Evolutionary conservation across 176 grass and related monocot species (phyloP).

Genomic region (Sorghum bicolor): DNA sequence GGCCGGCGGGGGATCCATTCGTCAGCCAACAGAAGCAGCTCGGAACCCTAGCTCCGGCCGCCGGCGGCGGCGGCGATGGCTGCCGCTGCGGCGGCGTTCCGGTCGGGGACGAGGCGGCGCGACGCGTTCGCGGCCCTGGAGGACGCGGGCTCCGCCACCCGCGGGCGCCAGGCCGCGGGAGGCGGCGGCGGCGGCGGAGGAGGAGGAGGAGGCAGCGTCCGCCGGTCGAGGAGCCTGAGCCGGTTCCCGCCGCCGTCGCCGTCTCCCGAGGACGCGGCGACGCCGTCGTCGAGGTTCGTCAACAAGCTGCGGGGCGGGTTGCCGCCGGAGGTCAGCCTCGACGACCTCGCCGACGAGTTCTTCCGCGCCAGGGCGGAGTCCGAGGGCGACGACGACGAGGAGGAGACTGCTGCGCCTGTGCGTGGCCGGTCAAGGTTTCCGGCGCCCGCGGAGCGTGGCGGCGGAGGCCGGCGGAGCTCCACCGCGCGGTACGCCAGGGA

Average conservation of each 20-base stretch:
- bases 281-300: conserved; percentile 72
- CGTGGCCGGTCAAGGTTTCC: conserved; percentile 37
- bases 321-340: conserved; percentile 78
- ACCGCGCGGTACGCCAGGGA: conserved; percentile 61
- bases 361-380: conserved; percentile 86
- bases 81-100: conserved; percentile 24
- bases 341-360: conserved; percentile 96
- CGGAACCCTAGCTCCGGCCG: conserved; percentile 24
- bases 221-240: conserved; percentile 79
- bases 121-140: conserved; percentile 23
- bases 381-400: conserved; percentile 64
- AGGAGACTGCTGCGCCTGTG: neutral
- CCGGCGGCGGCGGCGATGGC: neutral
- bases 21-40: neutral
- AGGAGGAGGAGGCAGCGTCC: neutral
- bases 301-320: conserved; percentile 43
- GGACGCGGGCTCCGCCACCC: conserved; percentile 28
- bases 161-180: conserved; percentile 19
- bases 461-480: conserved; percentile 31
- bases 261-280: conserved; percentile 46
- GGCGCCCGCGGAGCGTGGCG: conserved; percentile 19
- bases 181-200: neutral
- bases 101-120: conserved; percentile 27
- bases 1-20: neutral
- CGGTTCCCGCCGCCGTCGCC: conserved; percentile 66